A percentile compares a stretch with the other conserved stretches of the same genome.
These are phyloP conservation scores for Scytalidium lignicola DNA, from an alignment of 2,329 filamentous ascomycete genomes.

Conservation along the genomic window DNA sequence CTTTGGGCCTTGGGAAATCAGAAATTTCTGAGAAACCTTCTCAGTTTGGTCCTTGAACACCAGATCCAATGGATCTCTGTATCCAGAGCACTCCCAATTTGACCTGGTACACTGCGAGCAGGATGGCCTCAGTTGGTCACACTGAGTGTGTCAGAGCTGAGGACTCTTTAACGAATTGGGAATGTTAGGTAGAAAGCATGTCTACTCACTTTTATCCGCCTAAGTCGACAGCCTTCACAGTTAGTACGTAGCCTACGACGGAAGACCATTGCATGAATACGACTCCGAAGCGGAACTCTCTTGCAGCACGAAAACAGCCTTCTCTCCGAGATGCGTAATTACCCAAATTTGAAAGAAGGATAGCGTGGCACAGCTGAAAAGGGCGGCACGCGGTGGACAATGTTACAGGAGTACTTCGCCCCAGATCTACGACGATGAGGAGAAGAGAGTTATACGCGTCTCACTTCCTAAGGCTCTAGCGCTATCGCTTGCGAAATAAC, in stretches of 20 bases:
- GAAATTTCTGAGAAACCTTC: too few relatives aligned
- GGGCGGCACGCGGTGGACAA: background rate
- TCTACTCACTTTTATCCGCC: background rate
- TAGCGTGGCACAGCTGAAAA: background rate
- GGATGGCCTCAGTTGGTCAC: slow-evolving; percentile 26
- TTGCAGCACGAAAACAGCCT: background rate
- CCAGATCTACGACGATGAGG: too few relatives aligned
- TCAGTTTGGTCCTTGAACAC: slow-evolving; percentile 36
- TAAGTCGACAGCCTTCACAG: background rate
- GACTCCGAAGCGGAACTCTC: background rate
- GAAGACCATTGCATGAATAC: background rate
- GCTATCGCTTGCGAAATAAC: background rate
- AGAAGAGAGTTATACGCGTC: background rate
- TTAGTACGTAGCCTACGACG: background rate
- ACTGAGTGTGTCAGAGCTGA: background rate
- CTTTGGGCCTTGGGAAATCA: too few relatives aligned
- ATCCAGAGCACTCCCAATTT: slow-evolving; percentile 44
- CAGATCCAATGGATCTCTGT: slow-evolving; percentile 48
- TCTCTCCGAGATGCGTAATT: background rate
- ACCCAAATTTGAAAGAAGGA: background rate
- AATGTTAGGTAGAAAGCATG: background rate
- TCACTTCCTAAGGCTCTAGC: background rate
- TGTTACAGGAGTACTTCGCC: too few relatives aligned
- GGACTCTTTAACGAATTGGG: background rate
- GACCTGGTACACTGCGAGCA: slow-evolving; percentile 49